Evolutionary conservation across 176 grass and related monocot species (phyloP).

Genomic region (Pontederia paniculata): DNA sequence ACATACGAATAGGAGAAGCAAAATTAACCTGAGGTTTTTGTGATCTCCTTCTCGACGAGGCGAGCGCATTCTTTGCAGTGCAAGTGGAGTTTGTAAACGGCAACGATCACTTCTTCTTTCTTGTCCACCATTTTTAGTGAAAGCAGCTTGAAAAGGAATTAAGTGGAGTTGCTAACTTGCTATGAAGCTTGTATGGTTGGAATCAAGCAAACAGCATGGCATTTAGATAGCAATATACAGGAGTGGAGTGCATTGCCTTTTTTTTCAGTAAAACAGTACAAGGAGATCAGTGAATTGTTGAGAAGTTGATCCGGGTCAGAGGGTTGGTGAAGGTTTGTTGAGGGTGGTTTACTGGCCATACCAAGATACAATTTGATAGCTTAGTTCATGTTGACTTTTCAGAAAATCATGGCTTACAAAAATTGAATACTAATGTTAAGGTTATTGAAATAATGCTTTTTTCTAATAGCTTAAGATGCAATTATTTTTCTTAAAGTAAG

Average conservation of each 20-base stretch:
- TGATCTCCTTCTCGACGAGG: conserved; percentile 42
- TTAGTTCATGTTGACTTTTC: too few species aligned
- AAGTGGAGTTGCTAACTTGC: background rate
- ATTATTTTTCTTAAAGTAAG: too few species aligned
- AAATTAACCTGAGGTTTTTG: conserved; percentile 21
- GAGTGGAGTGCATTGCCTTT: background rate
- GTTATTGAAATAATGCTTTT: too few species aligned
- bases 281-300: background rate
- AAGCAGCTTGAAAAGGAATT: background rate
- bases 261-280: background rate
- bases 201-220: too few species aligned
- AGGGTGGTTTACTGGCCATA: conserved; percentile 43
- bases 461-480: too few species aligned
- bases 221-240: too few species aligned
- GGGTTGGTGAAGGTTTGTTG: conserved; percentile 55
- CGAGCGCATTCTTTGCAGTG: conserved; percentile 58
- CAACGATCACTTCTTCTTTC: conserved; percentile 41
- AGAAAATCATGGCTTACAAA: too few species aligned
- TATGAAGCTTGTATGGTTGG: background rate
- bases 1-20: background rate
- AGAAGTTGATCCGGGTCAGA: background rate
- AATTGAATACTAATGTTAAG: too few species aligned
- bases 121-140: conserved; percentile 19
- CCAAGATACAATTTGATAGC: background rate
- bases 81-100: conserved; percentile 53